Evolutionary conservation across 2,329 filamentous ascomycete species (phyloP).

Genomic region (Epichloe glyceriae): DNA sequence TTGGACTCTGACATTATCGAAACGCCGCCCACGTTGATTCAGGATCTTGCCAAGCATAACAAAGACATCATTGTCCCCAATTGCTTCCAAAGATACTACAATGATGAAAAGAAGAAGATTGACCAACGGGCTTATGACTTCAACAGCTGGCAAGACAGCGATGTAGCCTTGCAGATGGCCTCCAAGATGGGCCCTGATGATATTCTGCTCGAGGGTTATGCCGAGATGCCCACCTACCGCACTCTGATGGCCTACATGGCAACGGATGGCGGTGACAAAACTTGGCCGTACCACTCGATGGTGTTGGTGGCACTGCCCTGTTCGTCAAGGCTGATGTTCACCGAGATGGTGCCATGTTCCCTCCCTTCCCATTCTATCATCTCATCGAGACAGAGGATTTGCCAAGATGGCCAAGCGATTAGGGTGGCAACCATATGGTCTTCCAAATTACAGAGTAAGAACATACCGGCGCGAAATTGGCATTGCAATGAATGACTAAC

Average conservation of each 20-base stretch:
- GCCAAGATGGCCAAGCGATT: slow-evolving; percentile 90
- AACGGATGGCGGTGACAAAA: slow-evolving; percentile 42
- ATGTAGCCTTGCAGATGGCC: slow-evolving; percentile 62
- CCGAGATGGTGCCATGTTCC: slow-evolving; percentile 96
- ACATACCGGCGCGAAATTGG: slow-evolving; percentile 14
- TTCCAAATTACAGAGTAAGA: slow-evolving; percentile 90
- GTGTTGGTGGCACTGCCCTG: slow-evolving; percentile 83
- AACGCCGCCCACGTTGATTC: slow-evolving; percentile 70
- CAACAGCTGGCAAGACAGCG: slow-evolving; percentile 94
- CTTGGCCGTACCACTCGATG: slow-evolving; percentile 66
- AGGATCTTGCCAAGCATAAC: slow-evolving; percentile 79
- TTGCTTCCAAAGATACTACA: slow-evolving; percentile 78
- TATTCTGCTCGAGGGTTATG: slow-evolving; percentile 85
- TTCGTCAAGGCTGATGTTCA: slow-evolving; percentile 96
- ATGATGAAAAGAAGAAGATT: slow-evolving; percentile 54
- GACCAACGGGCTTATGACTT: slow-evolving; percentile 84
- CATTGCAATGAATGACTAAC: not conserved
- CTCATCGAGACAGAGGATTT: slow-evolving; percentile 95
- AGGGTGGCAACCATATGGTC: slow-evolving; percentile 73
- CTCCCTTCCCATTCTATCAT: slow-evolving; percentile 90
- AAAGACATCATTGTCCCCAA: slow-evolving; percentile 91
- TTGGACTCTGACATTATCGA: slow-evolving; percentile 87
- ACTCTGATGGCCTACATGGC: slow-evolving; percentile 80
- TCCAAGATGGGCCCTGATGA: slow-evolving; percentile 79
- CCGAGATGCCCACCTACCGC: slow-evolving; percentile 83